phyloP scores from a whole-genome alignment of 1,139 yeast genomes.

The Taphrina populina region DNA sequence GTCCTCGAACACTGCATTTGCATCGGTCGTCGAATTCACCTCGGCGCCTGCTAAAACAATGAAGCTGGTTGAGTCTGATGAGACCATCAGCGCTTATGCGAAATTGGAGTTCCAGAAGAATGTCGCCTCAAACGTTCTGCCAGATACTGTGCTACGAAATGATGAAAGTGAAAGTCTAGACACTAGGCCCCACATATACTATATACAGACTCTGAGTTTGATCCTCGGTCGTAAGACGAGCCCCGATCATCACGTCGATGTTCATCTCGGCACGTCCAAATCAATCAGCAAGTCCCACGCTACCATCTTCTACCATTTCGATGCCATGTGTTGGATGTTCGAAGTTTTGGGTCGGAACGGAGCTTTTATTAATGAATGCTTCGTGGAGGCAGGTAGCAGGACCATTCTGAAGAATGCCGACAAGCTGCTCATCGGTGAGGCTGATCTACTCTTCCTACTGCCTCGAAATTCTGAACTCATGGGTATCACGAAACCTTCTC shows the following conservation, averaged over 20 bases:
- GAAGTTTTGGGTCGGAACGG: conserved; percentile 92
- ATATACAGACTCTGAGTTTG: conserved; percentile 92
- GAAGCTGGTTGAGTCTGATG: background rate
- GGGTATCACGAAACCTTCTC: conserved; percentile 12
- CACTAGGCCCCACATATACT: too few species aligned
- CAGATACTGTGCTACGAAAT: too few species aligned
- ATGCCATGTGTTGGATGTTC: conserved; percentile 86
- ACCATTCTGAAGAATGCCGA: conserved; percentile 76
- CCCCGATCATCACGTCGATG: conserved; percentile 60
- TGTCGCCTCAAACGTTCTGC: too few species aligned
- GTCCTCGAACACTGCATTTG: too few species aligned
- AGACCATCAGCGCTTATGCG: conserved; percentile 65
- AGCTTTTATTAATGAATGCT: conserved; percentile 86
- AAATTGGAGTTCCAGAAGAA: conserved; percentile 87
- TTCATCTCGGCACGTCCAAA: conserved; percentile 84
- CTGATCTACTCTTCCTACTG: conserved; percentile 78
- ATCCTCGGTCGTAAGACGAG: conserved; percentile 85
- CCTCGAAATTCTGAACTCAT: too few species aligned
- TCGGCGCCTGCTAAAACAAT: too few species aligned
- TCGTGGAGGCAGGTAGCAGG: conserved; percentile 84
- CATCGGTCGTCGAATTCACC: too few species aligned
- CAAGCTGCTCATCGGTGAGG: conserved; percentile 88
- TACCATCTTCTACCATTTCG: conserved; percentile 89
- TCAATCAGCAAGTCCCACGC: conserved; percentile 93
- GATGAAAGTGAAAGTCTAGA: too few species aligned